These are phyloP conservation scores for Aspergillus calidoustus DNA, from an alignment of 2,329 filamentous ascomycete species.

Conservation along the genomic window DNA sequence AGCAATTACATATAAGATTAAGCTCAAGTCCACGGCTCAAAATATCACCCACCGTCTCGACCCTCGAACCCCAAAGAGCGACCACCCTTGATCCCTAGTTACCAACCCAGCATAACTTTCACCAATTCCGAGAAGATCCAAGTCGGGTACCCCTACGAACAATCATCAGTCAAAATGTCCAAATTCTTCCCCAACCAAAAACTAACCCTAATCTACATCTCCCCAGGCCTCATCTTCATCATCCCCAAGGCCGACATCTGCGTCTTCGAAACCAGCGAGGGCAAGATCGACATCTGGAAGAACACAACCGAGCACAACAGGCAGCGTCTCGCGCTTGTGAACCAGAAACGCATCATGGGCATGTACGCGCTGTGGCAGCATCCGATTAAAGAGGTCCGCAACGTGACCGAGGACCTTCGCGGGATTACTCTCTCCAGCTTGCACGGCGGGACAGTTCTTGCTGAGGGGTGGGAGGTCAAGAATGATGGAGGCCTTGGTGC, in stretches of 20 bases:
- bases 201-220: neutral
- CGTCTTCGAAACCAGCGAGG: neutral
- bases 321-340: neutral
- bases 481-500: too few relatives aligned
- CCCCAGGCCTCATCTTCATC: neutral
- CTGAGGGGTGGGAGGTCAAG: neutral
- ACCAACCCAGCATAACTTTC: too few relatives aligned
- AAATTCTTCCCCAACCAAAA: neutral
- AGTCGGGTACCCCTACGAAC: too few relatives aligned
- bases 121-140: too few relatives aligned
- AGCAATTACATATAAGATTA: neutral
- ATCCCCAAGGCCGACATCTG: neutral
- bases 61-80: neutral
- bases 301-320: neutral
- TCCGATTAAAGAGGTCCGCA: neutral
- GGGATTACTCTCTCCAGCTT: neutral
- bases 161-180: neutral
- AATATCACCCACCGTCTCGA: neutral
- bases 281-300: neutral
- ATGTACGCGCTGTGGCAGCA: neutral
- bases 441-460: neutral
- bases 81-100: too few relatives aligned
- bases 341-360: neutral
- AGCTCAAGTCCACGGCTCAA: neutral
- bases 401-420: neutral